phyloP scores from a whole-genome alignment of 2,329 filamentous ascomycete genomes.

The Diplodia sapinea region DNA sequence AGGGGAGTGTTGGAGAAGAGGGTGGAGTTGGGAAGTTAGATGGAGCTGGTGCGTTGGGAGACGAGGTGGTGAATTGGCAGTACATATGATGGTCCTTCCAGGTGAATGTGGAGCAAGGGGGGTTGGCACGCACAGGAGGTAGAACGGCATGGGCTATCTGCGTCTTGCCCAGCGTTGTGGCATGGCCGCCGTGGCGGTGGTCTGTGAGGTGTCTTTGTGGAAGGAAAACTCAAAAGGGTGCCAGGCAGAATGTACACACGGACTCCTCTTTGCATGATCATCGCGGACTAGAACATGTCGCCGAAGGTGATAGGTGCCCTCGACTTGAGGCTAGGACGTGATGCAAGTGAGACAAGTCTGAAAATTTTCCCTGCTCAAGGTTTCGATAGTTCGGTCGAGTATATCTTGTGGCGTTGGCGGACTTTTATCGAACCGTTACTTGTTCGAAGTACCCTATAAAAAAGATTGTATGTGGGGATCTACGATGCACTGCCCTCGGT shows the following conservation, averaged over 20 bases:
- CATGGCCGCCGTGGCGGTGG: not conserved
- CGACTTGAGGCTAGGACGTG: not conserved
- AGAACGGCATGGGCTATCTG: not conserved
- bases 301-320: not conserved
- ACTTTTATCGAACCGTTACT: not conserved
- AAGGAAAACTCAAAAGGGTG: not conserved
- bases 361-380: not conserved
- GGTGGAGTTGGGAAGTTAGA: constrained; percentile 60
- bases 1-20: constrained; percentile 69
- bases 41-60: too few species aligned
- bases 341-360: not conserved
- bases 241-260: too few species aligned
- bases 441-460: not conserved
- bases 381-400: not conserved
- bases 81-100: too few species aligned
- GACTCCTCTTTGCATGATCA: too few species aligned
- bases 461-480: not conserved
- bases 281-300: too few species aligned
- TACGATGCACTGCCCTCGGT: not conserved
- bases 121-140: too few species aligned
- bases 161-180: not conserved
- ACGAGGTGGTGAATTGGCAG: not conserved
- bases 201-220: not conserved
- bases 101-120: too few species aligned
- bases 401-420: not conserved